Conservation (phyloP, 1,284 basidiomycete genomes). For the Sutorius eximius region DNA sequence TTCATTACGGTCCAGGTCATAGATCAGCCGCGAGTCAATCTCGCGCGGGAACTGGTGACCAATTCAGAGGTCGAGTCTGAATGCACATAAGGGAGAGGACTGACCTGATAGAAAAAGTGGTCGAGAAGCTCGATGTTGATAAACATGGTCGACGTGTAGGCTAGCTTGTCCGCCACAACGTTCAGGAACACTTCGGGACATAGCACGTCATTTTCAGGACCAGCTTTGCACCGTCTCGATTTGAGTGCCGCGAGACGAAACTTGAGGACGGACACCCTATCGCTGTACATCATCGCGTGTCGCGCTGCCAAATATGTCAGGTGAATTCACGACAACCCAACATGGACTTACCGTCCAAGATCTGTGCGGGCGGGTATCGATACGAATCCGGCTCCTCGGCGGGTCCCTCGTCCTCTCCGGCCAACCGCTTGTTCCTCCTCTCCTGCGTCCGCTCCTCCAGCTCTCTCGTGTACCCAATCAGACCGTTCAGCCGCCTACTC, state of each 20-base stretch:
- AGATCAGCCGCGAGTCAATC: conserved; percentile 92
- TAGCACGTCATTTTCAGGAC: conserved; percentile 83
- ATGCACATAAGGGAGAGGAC: conserved; percentile 18
- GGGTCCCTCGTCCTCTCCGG: conserved; percentile 36
- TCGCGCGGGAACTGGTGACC: conserved; percentile 85
- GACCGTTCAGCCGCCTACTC: conserved; percentile 69
- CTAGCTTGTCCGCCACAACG: conserved; percentile 95
- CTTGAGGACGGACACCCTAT: conserved; percentile 81
- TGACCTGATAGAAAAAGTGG: conserved; percentile 96
- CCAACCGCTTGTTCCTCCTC: conserved; percentile 51
- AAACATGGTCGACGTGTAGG: conserved; percentile 96
- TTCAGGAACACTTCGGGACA: conserved; percentile 98
- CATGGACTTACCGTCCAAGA: conserved; percentile 70
- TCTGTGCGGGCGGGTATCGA: conserved; percentile 86
- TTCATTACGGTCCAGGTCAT: conserved; percentile 86
- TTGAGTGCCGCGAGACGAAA: conserved; percentile 82
- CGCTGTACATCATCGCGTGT: conserved; percentile 85
- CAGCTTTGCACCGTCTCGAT: conserved; percentile 83
- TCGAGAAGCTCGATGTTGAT: conserved; percentile 97
- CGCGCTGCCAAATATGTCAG: conserved; percentile 58
- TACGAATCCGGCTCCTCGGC: conserved; percentile 69
- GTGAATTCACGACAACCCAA: conserved; percentile 1
- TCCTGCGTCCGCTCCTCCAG: conserved; percentile 84
- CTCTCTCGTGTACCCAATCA: conserved; percentile 82
- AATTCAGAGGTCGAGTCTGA: background rate